Percentiles rank a stretch among this genome's conserved stretches.
These are phyloP conservation scores for Vigna reflexopilosa DNA, from an alignment of 306 rosid species.

Conservation along the genomic window DNA sequence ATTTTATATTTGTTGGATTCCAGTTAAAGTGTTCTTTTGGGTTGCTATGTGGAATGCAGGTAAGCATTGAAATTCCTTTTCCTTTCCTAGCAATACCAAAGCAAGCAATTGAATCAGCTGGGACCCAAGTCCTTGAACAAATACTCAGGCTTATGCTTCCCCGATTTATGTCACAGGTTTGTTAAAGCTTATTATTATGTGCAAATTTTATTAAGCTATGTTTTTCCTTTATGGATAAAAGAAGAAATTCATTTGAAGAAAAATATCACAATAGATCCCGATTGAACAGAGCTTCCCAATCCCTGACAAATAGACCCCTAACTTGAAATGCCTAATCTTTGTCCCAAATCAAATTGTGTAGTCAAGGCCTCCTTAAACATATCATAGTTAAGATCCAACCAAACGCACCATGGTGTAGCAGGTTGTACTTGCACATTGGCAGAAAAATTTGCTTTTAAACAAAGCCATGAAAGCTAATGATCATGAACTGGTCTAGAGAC, in stretches of 20 bases:
- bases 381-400: background rate
- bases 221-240: constrained; percentile 8
- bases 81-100: constrained; percentile 81
- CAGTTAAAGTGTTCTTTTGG: constrained; percentile 1
- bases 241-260: constrained; percentile 15
- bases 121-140: constrained; percentile 94
- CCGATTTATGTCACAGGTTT: constrained; percentile 88
- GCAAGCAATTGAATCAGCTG: constrained; percentile 89
- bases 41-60: constrained; percentile 63
- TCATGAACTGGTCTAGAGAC: background rate
- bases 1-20: constrained; percentile 9
- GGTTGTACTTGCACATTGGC: background rate
- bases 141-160: constrained; percentile 91
- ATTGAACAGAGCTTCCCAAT: background rate
- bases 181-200: constrained; percentile 37
- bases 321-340: background rate
- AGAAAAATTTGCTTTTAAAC: no score
- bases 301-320: background rate
- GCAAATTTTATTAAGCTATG: background rate
- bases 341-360: constrained; percentile 9
- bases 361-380: background rate
- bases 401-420: constrained; percentile 9
- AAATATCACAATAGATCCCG: background rate
- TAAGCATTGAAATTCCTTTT: constrained; percentile 82
- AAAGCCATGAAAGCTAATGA: background rate